Evolutionary conservation across 1,139 yeast genomes (phyloP), one percentile per base, ranked within the genome.

Genomic region (Geotrichum bryndzae): DNA sequence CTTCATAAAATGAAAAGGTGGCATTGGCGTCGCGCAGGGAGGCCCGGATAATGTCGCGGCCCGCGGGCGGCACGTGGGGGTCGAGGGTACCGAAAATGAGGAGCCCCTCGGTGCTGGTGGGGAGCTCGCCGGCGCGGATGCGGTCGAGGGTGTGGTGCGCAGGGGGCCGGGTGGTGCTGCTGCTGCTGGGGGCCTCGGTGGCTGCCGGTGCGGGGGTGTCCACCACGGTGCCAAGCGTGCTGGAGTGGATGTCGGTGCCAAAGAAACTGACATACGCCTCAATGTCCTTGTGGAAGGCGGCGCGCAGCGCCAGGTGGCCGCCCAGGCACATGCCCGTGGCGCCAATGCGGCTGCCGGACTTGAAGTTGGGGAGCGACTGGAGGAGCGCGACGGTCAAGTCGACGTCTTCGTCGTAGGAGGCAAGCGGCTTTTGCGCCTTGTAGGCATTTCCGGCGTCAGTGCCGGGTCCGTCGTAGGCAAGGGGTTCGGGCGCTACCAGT

Each of bases 251-350:
- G 69, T 88, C 96, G 11, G 96, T 88, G 18, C 92, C 90, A 75
- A 88, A 88, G 75, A 87, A 88, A 65, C 91, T 85, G 23, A 87
- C 88, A 10, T 87, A 82, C 18, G 94, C 90, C 35, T 77, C 76
- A 48, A 88, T 84, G 61, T 90, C 76, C 38, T 81, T 79, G 69
- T 88, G 91, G 66, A 88, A 79, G 7, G 88, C 82, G 1, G 90
- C 84, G 68, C 96, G 80, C 74, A 83, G 87, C 0, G 96, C 94
- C 69, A 88, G 77, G 71, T 88, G 95, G 1, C 96, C 96, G 25
- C 96, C 96, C 27, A 88, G 82, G 72, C 96, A 88, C 92, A 88
- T 88, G 29, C 96, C 96, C 1, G 94, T 87, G 58, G 92, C 87
- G 35, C 95, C 96, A 66, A 87, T 81, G 65, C 80, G 82, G 46